Evolutionary conservation across 2,329 filamentous ascomycete genomes (phyloP), one percentile per base, ranked within the genome.

Genomic region (Neofusicoccum kwambonambiense): DNA sequence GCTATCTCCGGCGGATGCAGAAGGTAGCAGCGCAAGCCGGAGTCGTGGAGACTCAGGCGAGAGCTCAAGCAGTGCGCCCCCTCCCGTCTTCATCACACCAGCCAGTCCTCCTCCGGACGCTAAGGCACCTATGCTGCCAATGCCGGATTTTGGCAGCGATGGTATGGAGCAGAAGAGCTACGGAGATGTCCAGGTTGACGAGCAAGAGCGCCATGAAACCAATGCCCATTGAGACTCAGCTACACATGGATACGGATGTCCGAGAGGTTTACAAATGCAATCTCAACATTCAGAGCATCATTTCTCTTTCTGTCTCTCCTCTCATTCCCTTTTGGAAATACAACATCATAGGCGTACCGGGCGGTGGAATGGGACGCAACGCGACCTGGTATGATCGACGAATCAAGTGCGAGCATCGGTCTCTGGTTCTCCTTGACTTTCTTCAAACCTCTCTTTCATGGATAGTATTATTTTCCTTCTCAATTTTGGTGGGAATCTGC

Each of bases 11-110:
- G 56, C n/a, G 9, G 42, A 27, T 12, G 56, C 56, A 8, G 56
- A 47, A 17, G 31, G 5, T 12, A 15, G 11, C 31, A 37, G 12
- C 39, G 19, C n/a, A 13, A 47, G 27, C 6, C 56, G 56, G 2
- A 60, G 56, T 13, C 56, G 56, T 15, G 56, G 56, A 35, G 56
- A 60, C n/a, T 60, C 56, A n/a, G 56, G 56, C 56, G 58, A 62
- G 58, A 62, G 58, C 45, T 62, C 58, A 15, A 51, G 45, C 17
- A 62, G 58, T n/a, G 39, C 58, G 12, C 58, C 58, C 5, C 58
- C 58, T 19, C 45, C 58, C 13, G 22, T 62, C 45, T 15, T 51
- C 13, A 35, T 62, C 8, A 62, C 58, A 3, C 58, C 58, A 6
- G 44, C 58, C 3, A 62, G 58, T 27, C 58, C 58, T 6, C 44